Evolutionary conservation across 176 grass and related monocot species (phyloP).

Genomic region (Ampelocalamus luodianensis): DNA sequence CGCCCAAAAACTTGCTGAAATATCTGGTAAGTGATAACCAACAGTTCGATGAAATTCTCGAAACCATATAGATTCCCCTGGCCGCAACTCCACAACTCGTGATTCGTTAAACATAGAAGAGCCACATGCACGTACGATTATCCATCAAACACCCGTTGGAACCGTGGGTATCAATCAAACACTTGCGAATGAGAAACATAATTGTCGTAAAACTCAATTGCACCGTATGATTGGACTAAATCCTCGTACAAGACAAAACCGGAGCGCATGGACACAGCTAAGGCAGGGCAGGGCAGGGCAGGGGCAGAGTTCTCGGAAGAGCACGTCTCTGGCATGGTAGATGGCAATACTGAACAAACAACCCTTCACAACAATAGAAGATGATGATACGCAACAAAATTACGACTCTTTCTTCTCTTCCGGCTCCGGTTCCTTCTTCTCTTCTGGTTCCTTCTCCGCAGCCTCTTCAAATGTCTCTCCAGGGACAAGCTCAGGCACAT

Average conservation of each 20-base stretch:
- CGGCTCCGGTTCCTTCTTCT: conserved; percentile 40
- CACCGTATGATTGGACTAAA: conserved; percentile 29
- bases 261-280: conserved; percentile 18
- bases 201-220: conserved; percentile 43
- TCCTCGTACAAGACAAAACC: conserved; percentile 43
- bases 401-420: conserved; percentile 61
- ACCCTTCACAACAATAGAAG: conserved; percentile 39
- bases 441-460: conserved; percentile 50
- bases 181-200: background rate
- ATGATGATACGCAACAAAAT: conserved; percentile 12
- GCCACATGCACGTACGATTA: background rate
- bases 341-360: conserved; percentile 39
- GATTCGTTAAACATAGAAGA: too few species aligned
- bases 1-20: too few species aligned
- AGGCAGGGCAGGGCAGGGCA: too few species aligned
- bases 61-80: too few species aligned
- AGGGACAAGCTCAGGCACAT: conserved; percentile 74
- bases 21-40: too few species aligned
- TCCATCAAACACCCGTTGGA: background rate
- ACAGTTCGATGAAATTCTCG: too few species aligned
- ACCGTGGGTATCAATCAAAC: background rate
- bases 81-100: too few species aligned
- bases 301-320: conserved; percentile 35
- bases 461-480: conserved; percentile 80
- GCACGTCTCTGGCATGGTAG: conserved; percentile 35